Conservation (phyloP, 148 eudicot genomes). For the Vaccinium corymbosum region DNA sequence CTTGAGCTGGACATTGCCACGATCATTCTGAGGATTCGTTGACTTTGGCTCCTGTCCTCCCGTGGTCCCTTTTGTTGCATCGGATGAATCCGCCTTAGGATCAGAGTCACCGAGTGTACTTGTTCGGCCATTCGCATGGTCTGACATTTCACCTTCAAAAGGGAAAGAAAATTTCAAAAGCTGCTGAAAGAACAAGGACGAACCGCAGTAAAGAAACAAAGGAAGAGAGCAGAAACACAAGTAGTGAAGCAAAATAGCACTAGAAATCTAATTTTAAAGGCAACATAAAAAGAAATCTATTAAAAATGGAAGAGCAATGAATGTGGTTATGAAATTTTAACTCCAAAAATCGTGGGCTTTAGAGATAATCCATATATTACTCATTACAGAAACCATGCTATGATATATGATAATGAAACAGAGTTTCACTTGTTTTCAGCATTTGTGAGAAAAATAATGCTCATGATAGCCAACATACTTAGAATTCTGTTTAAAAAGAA, state of each 20-base stretch:
- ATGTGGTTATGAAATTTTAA: neutral
- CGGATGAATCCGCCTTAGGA: slow-evolving; percentile 17
- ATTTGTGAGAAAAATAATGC: neutral
- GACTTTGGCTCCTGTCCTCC: slow-evolving; percentile 14
- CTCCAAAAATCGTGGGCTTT: neutral
- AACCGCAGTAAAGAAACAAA: neutral
- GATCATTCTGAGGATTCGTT: slow-evolving; percentile 17
- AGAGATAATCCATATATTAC: neutral
- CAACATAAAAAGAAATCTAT: neutral
- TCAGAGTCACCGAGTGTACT: slow-evolving; percentile 15
- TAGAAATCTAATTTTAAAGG: neutral
- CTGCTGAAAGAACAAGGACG: neutral
- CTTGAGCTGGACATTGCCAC: slow-evolving; percentile 42
- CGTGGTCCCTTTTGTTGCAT: slow-evolving; percentile 12
- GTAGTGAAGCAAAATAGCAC: neutral
- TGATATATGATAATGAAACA: neutral
- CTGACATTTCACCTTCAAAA: slow-evolving; percentile 9
- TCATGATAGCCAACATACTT: neutral
- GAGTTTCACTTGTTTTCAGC: neutral
- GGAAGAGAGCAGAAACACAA: neutral
- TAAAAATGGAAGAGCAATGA: neutral
- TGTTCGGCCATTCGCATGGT: slow-evolving; percentile 8
- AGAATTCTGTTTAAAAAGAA: neutral
- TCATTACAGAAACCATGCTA: neutral
- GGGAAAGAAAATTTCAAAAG: neutral